A percentile compares a stretch with the other conserved stretches of the same genome.
phyloP scores from a whole-genome alignment of 2,329 filamentous ascomycete species.

The Colletotrichum lentis region DNA sequence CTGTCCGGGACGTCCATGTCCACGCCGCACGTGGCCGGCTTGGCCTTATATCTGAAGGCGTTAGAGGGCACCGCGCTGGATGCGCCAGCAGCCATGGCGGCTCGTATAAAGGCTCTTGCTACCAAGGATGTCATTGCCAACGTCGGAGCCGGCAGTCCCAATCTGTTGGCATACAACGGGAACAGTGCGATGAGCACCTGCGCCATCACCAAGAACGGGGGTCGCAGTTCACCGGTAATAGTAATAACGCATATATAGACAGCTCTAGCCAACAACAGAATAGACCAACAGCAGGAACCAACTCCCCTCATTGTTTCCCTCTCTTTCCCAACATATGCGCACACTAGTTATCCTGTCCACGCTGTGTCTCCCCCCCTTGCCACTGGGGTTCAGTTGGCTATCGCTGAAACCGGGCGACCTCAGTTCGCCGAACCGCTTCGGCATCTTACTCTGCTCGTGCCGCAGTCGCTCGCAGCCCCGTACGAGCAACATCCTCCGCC shows the following conservation, averaged over 20 bases:
- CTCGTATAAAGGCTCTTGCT: conserved; percentile 52
- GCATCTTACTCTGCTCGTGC: conserved; percentile 26
- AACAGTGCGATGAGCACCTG: background rate
- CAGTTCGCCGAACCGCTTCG: conserved; percentile 18
- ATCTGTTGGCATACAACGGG: conserved; percentile 59
- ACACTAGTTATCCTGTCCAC: too few species aligned
- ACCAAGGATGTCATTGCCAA: conserved; percentile 50
- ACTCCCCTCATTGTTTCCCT: too few species aligned
- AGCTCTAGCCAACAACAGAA: too few species aligned
- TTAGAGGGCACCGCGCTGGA: conserved; percentile 48
- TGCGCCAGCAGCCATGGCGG: conserved; percentile 53
- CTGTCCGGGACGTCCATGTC: conserved; percentile 5
- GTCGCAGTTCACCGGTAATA: too few species aligned
- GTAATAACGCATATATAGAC: too few species aligned
- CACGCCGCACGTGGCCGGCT: conserved; percentile 12
- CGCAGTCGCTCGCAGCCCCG: conserved; percentile 38
- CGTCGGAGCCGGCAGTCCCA: conserved; percentile 48
- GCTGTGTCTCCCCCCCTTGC: too few species aligned
- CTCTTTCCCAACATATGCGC: too few species aligned
- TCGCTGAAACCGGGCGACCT: background rate
- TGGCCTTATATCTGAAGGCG: conserved; percentile 62
- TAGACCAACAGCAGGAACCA: too few species aligned
- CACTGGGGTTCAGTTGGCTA: too few species aligned
- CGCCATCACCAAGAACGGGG: too few species aligned
- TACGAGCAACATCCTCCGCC: conserved; percentile 41